These are phyloP conservation scores for Nitzschia sp. DNA, from an alignment of 108 stramenopile species.

Conservation along the genomic window DNA sequence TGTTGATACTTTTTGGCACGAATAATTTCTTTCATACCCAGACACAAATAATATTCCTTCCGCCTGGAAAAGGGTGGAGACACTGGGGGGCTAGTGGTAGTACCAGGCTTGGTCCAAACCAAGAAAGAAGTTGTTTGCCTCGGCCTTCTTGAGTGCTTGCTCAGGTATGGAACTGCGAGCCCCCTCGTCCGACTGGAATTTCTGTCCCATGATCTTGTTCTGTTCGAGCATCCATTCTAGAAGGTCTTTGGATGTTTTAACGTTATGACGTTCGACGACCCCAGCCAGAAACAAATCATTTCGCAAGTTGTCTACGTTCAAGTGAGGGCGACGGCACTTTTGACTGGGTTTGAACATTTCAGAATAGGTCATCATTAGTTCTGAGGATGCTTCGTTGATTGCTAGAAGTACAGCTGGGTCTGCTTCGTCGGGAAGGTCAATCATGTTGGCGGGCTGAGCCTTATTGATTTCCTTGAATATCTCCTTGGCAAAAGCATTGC, in stretches of 20 bases:
- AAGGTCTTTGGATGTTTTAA: conserved; percentile 47
- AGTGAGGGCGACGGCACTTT: conserved; percentile 76
- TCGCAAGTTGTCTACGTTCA: conserved; percentile 84
- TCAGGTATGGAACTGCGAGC: conserved; percentile 21
- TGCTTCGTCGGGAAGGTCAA: conserved; percentile 76
- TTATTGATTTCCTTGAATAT: conserved; percentile 88
- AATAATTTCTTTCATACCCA: too few relatives aligned
- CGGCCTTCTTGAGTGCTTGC: conserved; percentile 70
- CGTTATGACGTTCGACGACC: conserved; percentile 52
- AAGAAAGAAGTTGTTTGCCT: conserved; percentile 65
- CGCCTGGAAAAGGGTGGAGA: too few relatives aligned
- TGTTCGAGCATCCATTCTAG: conserved; percentile 59
- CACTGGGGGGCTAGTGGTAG: background rate
- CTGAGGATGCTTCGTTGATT: conserved; percentile 60
- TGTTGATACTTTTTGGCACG: too few relatives aligned
- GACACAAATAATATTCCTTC: too few relatives aligned
- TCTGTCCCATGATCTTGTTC: conserved; percentile 43
- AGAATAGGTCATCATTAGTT: conserved; percentile 46
- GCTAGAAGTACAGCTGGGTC: conserved; percentile 53
- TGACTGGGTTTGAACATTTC: conserved; percentile 84
- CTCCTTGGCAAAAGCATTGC: conserved; percentile 43
- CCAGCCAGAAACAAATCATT: conserved; percentile 79
- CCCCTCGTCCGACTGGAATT: conserved; percentile 4
- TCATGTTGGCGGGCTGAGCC: conserved; percentile 77
- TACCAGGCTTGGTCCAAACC: conserved; percentile 74